Evolutionary conservation across 768 basidiomycete species (phyloP).

Genomic region (Pleurotus cornucopiae): DNA sequence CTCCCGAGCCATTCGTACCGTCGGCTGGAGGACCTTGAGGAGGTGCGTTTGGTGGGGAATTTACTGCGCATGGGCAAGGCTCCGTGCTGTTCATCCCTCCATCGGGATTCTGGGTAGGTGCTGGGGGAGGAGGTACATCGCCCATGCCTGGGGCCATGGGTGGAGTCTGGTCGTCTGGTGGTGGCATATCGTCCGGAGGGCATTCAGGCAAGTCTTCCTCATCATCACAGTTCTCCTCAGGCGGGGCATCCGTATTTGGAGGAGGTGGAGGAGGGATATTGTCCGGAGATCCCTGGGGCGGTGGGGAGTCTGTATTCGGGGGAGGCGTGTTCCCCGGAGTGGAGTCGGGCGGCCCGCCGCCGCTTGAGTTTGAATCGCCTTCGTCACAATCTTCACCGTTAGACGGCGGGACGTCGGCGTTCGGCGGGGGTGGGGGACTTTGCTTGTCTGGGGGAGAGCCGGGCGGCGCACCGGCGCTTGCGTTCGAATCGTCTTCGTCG

Average conservation of each 20-base stretch:
- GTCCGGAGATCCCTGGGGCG: background rate
- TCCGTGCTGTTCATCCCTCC: background rate
- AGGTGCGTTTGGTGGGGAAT: background rate
- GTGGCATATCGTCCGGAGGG: background rate
- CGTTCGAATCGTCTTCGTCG: background rate
- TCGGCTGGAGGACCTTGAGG: background rate
- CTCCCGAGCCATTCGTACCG: background rate
- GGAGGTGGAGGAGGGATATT: background rate
- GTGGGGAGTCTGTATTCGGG: background rate
- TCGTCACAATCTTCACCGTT: background rate
- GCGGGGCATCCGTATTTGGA: background rate
- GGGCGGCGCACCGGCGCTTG: background rate
- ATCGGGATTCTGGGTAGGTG: background rate
- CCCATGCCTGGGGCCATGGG: too few species aligned
- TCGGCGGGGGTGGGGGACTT: background rate
- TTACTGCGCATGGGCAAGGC: background rate
- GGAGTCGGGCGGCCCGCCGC: background rate
- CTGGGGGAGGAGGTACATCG: background rate
- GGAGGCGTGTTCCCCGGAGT: background rate
- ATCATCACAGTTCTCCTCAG: background rate
- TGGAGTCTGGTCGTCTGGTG: background rate
- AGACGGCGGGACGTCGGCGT: background rate
- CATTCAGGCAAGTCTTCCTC: background rate
- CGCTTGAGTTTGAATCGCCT: background rate
- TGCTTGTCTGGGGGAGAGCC: background rate